These are phyloP conservation scores for Neopestalotiopsis rosae DNA, from an alignment of 2,329 filamentous ascomycete genomes.

Conservation along the genomic window DNA sequence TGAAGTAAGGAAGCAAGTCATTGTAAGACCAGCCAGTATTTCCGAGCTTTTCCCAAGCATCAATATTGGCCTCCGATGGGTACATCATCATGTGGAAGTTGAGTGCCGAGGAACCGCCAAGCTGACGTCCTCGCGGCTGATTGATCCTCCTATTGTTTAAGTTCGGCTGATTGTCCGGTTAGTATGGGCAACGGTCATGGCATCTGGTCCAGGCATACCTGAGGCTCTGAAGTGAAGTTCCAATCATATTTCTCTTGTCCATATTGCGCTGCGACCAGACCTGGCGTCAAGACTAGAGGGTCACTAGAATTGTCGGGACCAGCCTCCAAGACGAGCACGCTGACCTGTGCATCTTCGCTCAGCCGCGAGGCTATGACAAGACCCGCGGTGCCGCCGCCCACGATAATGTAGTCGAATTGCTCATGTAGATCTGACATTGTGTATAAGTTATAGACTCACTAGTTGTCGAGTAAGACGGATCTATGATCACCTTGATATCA, in stretches of 20 bases:
- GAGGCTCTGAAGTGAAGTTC: conserved; percentile 42
- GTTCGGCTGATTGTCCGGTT: conserved; percentile 22
- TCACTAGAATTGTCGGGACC: conserved; percentile 40
- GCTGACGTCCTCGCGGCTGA: conserved; percentile 38
- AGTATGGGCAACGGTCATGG: conserved; percentile 1
- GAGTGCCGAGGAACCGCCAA: conserved; percentile 37
- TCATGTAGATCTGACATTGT: conserved; percentile 17
- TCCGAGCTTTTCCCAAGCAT: conserved; percentile 34
- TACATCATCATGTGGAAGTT: conserved; percentile 36
- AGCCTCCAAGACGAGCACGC: conserved; percentile 47
- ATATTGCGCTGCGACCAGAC: conserved; percentile 37
- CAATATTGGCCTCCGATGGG: conserved; percentile 31
- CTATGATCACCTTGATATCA: not conserved
- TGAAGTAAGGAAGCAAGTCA: conserved; percentile 19
- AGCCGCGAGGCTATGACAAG: conserved; percentile 51
- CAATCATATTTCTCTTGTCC: conserved; percentile 46
- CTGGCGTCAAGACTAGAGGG: conserved; percentile 42
- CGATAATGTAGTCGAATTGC: conserved; percentile 52
- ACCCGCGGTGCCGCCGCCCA: conserved; percentile 57
- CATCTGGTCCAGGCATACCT: conserved; percentile 29
- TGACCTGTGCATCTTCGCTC: conserved; percentile 39
- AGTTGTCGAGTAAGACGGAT: not conserved
- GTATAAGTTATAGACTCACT: not conserved
- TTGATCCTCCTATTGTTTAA: conserved; percentile 36
- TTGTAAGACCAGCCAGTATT: conserved; percentile 34